Base-by-base conservation (phyloP, 2,329 filamentous ascomycete species). In the Mycocentrospora acerina region DNA sequence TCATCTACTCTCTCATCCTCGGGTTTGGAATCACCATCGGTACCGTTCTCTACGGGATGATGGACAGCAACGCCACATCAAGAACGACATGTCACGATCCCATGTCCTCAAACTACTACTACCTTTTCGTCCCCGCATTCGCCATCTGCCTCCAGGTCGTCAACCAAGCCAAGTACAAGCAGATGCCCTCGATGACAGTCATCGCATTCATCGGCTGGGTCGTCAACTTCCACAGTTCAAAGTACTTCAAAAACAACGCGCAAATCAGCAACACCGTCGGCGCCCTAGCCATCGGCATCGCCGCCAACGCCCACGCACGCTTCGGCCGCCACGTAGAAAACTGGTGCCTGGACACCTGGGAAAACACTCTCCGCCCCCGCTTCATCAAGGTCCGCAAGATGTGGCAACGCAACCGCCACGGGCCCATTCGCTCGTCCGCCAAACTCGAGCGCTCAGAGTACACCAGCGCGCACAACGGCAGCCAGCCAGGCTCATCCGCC, bases 161-260 rank as follows among this genome's bases (percentile, higher is more conserved):
- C 63, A 90, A 90, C 66, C 86, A 91, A 51, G 86, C 85, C 42
- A 88, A 89, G 66, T 88, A 80, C 79, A 84, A 80, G 54, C 87
- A 91, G 60, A 79, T 82, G 22, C 86, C 87, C 0, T 76, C 86
- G 34, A 91, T 91, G 86, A 69, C 86, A 4, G 29, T 80, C 42
- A 90, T 94, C 54, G 81, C 87, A 0, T 70, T 89, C 22, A 78
- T 81, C 0, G 88, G 88, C 7, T 93, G 86, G 59, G 72, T 82
- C 7, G 84, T 88, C 54, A 91, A 86, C 66, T 87, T 80, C 68
- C 90, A 87, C 66, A 81, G 79, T 11, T 79, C 80, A 22, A 71
- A 76, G 19, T 81, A 78, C 48, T 88, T 91, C 60, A 70, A 76
- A 16, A 79, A 76, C 33, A 90, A 88, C 54, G 79, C 81, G 0